Conservation (phyloP, 257 asterid genomes). For the Euphrasia confusa region DNA sequence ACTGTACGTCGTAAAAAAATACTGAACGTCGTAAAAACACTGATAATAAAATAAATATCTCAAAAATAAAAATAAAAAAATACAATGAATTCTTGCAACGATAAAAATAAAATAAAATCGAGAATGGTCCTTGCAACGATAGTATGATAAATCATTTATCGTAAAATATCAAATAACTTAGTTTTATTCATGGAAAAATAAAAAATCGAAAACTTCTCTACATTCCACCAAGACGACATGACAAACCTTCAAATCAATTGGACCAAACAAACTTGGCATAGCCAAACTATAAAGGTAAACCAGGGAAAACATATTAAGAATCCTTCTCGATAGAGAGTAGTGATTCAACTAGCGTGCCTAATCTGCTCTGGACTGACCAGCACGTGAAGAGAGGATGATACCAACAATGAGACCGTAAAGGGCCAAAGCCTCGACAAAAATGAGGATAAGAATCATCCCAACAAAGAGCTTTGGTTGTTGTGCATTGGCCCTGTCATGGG, state of each 20-base stretch:
- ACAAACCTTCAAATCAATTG: conserved; percentile 24
- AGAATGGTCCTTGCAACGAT: conserved; percentile 23
- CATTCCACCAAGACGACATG: conserved; percentile 29
- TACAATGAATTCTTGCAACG: too few relatives aligned
- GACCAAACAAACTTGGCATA: conserved; percentile 21
- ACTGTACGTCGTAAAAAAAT: too few relatives aligned
- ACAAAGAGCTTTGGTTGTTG: conserved; percentile 63
- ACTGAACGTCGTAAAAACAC: too few relatives aligned
- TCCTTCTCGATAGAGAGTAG: conserved; percentile 18
- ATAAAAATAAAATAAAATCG: too few relatives aligned
- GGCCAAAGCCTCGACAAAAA: conserved; percentile 9
- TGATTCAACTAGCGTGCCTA: conserved; percentile 25
- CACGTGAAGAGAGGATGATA: conserved; percentile 62
- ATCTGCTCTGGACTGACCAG: conserved; percentile 64
- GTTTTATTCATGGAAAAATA: conserved; percentile 27
- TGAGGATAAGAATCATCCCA: conserved; percentile 46
- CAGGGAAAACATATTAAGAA: conserved; percentile 19
- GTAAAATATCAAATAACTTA: conserved; percentile 5
- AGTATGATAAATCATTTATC: conserved; percentile 11
- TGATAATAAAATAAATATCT: too few relatives aligned
- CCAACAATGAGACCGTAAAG: conserved; percentile 50
- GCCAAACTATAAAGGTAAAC: conserved; percentile 20
- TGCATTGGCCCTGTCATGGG: conserved; percentile 46
- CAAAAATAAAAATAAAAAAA: too few relatives aligned
- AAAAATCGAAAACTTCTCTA: conserved; percentile 29